phyloP scores from a whole-genome alignment of 129 eudicot species.

The Heracleum sosnowskyi region DNA sequence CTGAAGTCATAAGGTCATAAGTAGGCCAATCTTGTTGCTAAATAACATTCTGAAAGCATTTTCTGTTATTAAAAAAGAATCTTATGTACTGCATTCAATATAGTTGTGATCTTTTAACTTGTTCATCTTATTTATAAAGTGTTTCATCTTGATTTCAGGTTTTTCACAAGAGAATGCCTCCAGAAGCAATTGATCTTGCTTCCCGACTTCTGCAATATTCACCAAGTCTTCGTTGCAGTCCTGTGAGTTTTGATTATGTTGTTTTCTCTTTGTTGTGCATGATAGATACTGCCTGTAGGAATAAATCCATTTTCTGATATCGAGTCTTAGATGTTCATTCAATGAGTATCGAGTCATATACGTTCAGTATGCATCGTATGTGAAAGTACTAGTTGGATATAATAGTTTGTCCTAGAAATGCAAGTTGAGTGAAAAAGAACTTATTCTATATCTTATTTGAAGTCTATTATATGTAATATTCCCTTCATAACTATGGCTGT shows the following conservation, averaged over 20 bases:
- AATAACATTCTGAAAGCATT: not conserved
- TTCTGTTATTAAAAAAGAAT: not conserved
- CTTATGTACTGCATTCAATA: not conserved
- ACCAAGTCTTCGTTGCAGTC: slow-evolving; percentile 94
- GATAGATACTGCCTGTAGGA: not conserved
- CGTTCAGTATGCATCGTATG: not conserved
- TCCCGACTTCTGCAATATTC: slow-evolving; percentile 91
- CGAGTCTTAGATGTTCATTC: not conserved
- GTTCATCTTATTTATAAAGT: not conserved
- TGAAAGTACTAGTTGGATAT: not conserved
- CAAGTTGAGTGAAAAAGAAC: not conserved
- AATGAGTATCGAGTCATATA: not conserved
- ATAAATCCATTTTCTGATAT: not conserved
- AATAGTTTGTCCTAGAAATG: not conserved
- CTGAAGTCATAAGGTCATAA: not conserved
- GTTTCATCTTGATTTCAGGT: slow-evolving; percentile 39
- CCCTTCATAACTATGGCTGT: too few relatives aligned
- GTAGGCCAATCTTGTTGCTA: not conserved
- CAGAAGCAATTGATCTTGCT: slow-evolving; percentile 94
- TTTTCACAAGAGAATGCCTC: slow-evolving; percentile 92
- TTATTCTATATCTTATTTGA: not conserved
- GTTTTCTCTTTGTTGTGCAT: slow-evolving; percentile 7
- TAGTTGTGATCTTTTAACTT: not conserved
- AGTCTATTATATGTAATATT: not conserved
- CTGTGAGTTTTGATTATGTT: slow-evolving; percentile 51